Conservation (phyloP, 2,329 filamentous ascomycete species). For the Parasarocladium wereldwijsianum region DNA sequence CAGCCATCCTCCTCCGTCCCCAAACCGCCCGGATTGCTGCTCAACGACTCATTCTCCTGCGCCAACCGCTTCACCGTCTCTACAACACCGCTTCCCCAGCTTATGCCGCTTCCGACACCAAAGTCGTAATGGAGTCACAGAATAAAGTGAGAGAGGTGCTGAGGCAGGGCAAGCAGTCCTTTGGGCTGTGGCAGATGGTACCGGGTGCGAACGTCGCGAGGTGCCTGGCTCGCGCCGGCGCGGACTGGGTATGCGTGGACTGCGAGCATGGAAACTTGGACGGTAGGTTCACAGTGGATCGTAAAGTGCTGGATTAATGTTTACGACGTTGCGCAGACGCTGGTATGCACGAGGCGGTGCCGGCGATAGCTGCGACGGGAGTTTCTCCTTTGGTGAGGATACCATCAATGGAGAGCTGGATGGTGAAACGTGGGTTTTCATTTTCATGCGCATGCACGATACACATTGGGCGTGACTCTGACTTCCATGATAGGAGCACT, state of each 20-base stretch:
- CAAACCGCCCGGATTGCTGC: background rate
- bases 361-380: conserved; percentile 32
- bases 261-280: conserved; percentile 38
- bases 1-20: background rate
- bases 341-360: conserved; percentile 38
- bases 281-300: conserved; percentile 15
- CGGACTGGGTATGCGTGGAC: conserved; percentile 52
- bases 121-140: conserved; percentile 23
- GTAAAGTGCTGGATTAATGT: background rate
- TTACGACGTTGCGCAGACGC: conserved; percentile 17
- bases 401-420: conserved; percentile 32
- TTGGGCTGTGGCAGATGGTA: conserved; percentile 50
- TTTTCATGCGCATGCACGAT: background rate
- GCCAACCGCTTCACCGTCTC: background rate
- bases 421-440: conserved; percentile 25
- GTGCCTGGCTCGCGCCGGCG: conserved; percentile 42
- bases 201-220: conserved; percentile 45
- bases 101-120: background rate
- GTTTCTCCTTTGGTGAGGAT: conserved; percentile 32
- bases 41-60: too few relatives aligned
- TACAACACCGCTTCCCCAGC: background rate
- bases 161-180: conserved; percentile 28
- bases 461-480: background rate
- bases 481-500: conserved; percentile 22
- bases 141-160: conserved; percentile 37